Evolutionary conservation across 345 rosid genomes (phyloP), one percentile per base, ranked within the genome.

Genomic region (Lepidium didymum): DNA sequence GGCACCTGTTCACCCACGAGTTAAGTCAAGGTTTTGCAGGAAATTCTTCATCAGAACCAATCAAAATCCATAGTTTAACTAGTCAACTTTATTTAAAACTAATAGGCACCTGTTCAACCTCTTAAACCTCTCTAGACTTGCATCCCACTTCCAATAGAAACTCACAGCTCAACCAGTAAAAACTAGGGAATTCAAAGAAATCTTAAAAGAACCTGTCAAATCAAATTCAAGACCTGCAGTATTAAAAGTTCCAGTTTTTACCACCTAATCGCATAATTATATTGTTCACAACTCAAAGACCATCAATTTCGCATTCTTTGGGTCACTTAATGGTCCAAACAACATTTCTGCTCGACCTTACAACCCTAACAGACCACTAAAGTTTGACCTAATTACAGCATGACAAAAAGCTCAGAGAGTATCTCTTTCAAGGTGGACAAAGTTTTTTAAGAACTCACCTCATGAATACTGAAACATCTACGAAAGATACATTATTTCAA

Each of bases 31-130:
- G 19, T 50, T 27, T 40, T 40, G 35, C 74, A 60, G 43, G 67
- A 59, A 37, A 37, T n/a, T 12, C 6, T 44, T 44, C 6, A 69
- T 37, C 7, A 58, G 63, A 72, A 35, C 51, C 12, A 63, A 36
- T 36, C 16, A 46, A 36, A 44, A 6, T 11, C 34, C 51, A 54
- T 2, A 16, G 36, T 43, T 55, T 45, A 15, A 31, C 52, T 10
- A 64, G 62, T 63, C 62, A 61, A 53, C 62, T 16, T 21, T 31
- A 16, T 15, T 37, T 56, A 13, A 56, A 56, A 56, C 44, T 54
- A n/a, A 64, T 36, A 50, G 15, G 46, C 37, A 62, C 43, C 12
- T 4, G 59, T n/a, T 45, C 2, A 64, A 34, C 16, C 53, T 64
- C 58, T 37, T 27, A 51, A 64, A 9, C 37, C 34, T 36, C n/a